phyloP scores from a whole-genome alignment of 163 green algal species.

The Prototheca cutis region DNA sequence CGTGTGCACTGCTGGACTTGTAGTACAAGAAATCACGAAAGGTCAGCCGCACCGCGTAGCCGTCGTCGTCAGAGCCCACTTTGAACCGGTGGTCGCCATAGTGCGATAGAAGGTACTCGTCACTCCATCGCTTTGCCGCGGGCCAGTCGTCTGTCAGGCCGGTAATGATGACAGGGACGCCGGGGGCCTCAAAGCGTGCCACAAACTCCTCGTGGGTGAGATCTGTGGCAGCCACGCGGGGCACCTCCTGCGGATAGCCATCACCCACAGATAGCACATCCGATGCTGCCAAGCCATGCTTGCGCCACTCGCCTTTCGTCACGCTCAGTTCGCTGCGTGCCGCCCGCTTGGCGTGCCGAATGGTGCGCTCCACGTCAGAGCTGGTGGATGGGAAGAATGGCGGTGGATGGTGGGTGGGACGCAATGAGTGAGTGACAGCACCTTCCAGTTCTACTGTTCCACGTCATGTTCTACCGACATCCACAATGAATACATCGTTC shows the following conservation, averaged over 20 bases:
- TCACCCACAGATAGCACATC: not conserved
- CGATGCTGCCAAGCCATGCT: conserved; percentile 35
- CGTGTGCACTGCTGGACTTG: conserved; percentile 39
- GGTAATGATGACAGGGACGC: conserved; percentile 69
- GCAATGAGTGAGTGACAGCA: not conserved
- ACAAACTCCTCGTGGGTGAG: conserved; percentile 62
- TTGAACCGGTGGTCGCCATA: conserved; percentile 76
- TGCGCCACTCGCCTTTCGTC: conserved; percentile 54
- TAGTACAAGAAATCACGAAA: conserved; percentile 71
- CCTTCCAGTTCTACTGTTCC: too few relatives aligned
- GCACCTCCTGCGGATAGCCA: not conserved
- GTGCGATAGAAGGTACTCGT: conserved; percentile 31
- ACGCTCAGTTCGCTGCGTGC: conserved; percentile 61
- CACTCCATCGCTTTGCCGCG: conserved; percentile 46
- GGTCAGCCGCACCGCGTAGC: conserved; percentile 76
- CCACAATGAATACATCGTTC: too few relatives aligned
- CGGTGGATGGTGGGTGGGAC: not conserved
- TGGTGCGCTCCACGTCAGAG: conserved; percentile 24
- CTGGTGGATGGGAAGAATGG: not conserved
- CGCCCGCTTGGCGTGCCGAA: conserved; percentile 57
- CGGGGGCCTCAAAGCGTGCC: conserved; percentile 53
- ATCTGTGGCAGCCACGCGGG: conserved; percentile 8
- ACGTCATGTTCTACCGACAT: too few relatives aligned
- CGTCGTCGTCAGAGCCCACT: conserved; percentile 83
- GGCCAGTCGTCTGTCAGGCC: conserved; percentile 59